Base-by-base conservation (phyloP, 306 rosid species). In the Begonia masoniana region DNA sequence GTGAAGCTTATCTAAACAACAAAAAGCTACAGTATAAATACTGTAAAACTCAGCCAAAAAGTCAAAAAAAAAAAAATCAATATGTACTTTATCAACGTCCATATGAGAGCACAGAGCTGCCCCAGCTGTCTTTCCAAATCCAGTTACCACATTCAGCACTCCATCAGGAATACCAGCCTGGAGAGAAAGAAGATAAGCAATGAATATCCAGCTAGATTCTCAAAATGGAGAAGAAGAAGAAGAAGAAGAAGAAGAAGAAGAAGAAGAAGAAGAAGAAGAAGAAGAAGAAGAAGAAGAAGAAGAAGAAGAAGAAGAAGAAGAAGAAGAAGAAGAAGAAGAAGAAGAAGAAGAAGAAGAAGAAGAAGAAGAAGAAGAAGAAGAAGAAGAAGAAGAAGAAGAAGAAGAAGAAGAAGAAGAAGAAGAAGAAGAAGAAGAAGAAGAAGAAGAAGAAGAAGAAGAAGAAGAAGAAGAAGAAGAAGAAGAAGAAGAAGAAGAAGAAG, bases 91-190 rank as follows among this genome's bases (percentile, higher is more conserved):
- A 11, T 52, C 84, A 61, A 78, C 54, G 66, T 74, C 77, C 84
- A 74, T 74, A 51, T 78, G 84, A 47, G 73, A 74, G 54, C 56
- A 50, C 13, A 78, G 51, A 51, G 84, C 78, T 47, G 78, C 75
- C 24, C 84, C 84, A 14, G 77, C 84, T 12, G 71, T 74, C 43
- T 65, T n/a, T 16, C 80, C 84, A 62, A 74, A 74, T 11, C 83
- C 84, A 1, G 77, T 70, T 3, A 78, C 68, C 10, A 78, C 71
- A 71, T 78, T 78, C 13, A 78, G 73, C 14, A 78, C 84, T 26
- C 84, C 84, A 68, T 74, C 68, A 0, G 84, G 84, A 26, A 78
- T 71, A 35, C 84, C 84, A 55, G 84, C 84, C 84, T 78, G 55
- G 13, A 51, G 47, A 46, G 39, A n/a, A 43, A 17, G 13, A 51